Conservation (phyloP, 257 asterid species). For the Solanum paucissectum region DNA sequence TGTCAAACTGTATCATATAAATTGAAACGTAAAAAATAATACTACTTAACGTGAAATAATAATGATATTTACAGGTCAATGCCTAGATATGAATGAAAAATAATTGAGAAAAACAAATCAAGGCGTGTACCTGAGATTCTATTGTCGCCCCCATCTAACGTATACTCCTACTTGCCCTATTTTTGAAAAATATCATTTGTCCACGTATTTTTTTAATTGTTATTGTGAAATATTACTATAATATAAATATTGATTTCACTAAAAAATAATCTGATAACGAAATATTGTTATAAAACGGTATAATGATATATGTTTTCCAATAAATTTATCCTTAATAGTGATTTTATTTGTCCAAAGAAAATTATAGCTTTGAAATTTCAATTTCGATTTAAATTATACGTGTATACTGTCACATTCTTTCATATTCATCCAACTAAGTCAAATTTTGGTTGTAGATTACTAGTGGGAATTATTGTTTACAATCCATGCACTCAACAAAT, state of each 20-base stretch:
- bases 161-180: background rate
- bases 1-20: no score
- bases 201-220: background rate
- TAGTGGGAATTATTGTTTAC: background rate
- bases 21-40: no score
- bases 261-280: background rate
- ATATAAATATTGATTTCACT: background rate
- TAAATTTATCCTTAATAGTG: background rate
- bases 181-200: background rate
- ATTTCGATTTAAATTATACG: background rate
- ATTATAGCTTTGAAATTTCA: background rate
- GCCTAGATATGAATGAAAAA: background rate
- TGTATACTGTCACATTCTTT: background rate
- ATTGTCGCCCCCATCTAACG: background rate
- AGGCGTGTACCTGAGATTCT: conserved; percentile 13
- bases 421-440: background rate
- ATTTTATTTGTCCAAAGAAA: background rate
- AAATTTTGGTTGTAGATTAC: background rate
- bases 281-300: background rate
- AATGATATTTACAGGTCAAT: conserved; percentile 5
- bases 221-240: background rate
- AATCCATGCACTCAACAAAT: background rate
- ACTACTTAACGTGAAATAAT: background rate
- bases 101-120: conserved; percentile 1
- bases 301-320: background rate